Evolutionary conservation across 371 early-diverging fungal species (phyloP).

Genomic region (Enterocytospora artemiae): DNA sequence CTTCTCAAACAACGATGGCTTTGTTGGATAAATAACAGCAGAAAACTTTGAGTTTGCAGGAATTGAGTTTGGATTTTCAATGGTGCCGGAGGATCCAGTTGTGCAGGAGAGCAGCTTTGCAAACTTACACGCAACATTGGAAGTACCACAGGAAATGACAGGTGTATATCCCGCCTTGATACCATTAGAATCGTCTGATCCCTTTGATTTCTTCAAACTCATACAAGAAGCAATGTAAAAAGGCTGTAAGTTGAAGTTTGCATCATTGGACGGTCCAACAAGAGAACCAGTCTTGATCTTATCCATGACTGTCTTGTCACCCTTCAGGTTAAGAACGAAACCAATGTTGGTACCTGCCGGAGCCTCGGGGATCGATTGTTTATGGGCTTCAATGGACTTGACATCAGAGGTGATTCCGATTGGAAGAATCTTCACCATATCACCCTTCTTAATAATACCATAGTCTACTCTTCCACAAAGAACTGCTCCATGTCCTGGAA

Average conservation of each 20-base stretch:
- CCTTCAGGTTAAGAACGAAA: conserved; percentile 43
- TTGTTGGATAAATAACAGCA: conserved; percentile 48
- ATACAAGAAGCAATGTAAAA: conserved; percentile 2
- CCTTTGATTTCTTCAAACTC: conserved; percentile 28
- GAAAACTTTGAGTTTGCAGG: conserved; percentile 28
- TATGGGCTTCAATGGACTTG: conserved; percentile 56
- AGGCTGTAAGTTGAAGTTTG: conserved; percentile 20
- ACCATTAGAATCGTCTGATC: conserved; percentile 39
- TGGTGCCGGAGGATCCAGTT: conserved; percentile 9
- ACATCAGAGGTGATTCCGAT: conserved; percentile 41
- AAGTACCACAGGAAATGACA: conserved; percentile 47
- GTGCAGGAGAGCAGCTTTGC: conserved; percentile 41
- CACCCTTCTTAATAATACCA: conserved; percentile 78
- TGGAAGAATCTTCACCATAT: conserved; percentile 63
- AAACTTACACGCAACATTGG: conserved; percentile 49
- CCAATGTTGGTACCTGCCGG: conserved; percentile 55
- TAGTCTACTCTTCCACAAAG: conserved; percentile 90
- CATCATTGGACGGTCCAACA: conserved; percentile 40
- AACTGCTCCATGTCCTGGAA: conserved; percentile 94
- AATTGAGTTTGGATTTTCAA: conserved; percentile 18
- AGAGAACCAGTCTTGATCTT: conserved; percentile 51
- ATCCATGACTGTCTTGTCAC: conserved; percentile 27
- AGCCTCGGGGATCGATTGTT: conserved; percentile 30
- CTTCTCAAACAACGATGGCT: conserved; percentile 50
- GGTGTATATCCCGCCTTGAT: conserved; percentile 54